phyloP scores from a whole-genome alignment of 306 rosid genomes.

The Oxytropis ochrocephala region DNA sequence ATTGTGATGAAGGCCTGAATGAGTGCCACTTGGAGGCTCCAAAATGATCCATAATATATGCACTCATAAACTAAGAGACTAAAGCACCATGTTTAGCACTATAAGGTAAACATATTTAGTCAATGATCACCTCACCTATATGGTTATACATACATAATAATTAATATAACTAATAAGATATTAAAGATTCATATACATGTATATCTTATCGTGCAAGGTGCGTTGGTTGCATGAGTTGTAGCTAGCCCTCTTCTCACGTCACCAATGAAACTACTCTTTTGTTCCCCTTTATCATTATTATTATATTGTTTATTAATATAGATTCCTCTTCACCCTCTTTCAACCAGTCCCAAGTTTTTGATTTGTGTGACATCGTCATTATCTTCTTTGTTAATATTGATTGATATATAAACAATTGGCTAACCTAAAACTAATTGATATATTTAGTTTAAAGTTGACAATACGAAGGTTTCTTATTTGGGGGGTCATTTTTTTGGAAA shows the following conservation, averaged over 20 bases:
- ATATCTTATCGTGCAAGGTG: neutral
- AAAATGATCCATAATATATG: slow-evolving; percentile 23
- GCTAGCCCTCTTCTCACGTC: slow-evolving; percentile 20
- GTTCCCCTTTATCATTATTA: neutral
- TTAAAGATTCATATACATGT: neutral
- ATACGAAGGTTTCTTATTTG: neutral
- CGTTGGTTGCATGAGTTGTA: slow-evolving; percentile 12
- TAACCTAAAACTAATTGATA: slow-evolving; percentile 10
- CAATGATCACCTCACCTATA: neutral
- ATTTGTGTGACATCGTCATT: slow-evolving; percentile 6
- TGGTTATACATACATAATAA: neutral
- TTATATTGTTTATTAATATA: neutral
- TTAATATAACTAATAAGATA: neutral
- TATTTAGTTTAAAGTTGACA: neutral
- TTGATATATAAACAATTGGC: slow-evolving; percentile 14
- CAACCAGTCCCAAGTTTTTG: neutral
- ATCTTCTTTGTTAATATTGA: slow-evolving; percentile 1
- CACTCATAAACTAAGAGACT: slow-evolving; percentile 19
- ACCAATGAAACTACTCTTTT: slow-evolving; percentile 13
- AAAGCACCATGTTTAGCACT: slow-evolving; percentile 18
- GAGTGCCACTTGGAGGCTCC: slow-evolving; percentile 71
- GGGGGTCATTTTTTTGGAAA: no score
- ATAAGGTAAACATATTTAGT: neutral
- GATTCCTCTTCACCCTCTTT: slow-evolving; percentile 21
- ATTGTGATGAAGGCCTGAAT: slow-evolving; percentile 24